These are phyloP conservation scores for Monosporascus sp. DNA, from an alignment of 2,329 filamentous ascomycete genomes.

Conservation along the genomic window DNA sequence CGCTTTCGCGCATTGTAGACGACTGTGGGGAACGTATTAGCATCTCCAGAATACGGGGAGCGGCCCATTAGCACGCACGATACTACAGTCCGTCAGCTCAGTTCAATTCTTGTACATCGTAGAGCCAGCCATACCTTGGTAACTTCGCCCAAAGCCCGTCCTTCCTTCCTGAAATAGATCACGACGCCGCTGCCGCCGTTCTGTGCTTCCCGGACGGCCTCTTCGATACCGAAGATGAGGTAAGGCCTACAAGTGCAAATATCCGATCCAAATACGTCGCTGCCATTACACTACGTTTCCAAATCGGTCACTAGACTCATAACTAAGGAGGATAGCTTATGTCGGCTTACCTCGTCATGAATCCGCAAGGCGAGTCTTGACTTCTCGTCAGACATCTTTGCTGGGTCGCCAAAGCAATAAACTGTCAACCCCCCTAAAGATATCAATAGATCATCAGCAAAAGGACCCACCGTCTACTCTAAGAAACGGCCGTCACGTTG, in stretches of 20 bases:
- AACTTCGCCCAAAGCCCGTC: constrained; percentile 88
- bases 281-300: constrained; percentile 70
- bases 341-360: constrained; percentile 52
- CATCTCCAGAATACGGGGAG: constrained; percentile 16
- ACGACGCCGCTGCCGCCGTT: constrained; percentile 90
- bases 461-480: not conserved
- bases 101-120: constrained; percentile 13
- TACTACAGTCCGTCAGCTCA: constrained; percentile 36
- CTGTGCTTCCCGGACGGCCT: constrained; percentile 95
- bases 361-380: constrained; percentile 77
- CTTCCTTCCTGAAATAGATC: constrained; percentile 98
- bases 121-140: constrained; percentile 64
- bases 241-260: constrained; percentile 97
- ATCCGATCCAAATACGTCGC: constrained; percentile 95
- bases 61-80: constrained; percentile 31
- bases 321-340: constrained; percentile 4
- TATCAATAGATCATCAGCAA: constrained; percentile 13
- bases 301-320: constrained; percentile 10
- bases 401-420: constrained; percentile 93
- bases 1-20: constrained; percentile 78
- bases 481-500: not conserved
- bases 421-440: constrained; percentile 74
- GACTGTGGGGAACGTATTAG: constrained; percentile 31
- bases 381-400: constrained; percentile 85
- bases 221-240: constrained; percentile 93